Evolutionary conservation across 306 rosid species (phyloP).

Genomic region (Trifolium pratense): DNA sequence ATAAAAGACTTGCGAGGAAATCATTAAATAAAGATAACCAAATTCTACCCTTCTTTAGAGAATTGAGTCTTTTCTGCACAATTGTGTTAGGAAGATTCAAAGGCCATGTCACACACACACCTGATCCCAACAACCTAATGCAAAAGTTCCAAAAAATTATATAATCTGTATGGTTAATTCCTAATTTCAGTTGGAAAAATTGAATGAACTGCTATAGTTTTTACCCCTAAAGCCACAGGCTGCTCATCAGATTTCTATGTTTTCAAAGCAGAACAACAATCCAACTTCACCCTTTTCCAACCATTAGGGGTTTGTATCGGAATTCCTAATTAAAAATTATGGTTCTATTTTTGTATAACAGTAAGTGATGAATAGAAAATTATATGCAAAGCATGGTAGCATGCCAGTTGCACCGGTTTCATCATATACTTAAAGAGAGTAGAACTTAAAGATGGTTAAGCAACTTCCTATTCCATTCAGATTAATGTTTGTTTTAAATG

Average conservation of each 20-base stretch:
- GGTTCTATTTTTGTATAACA: not conserved
- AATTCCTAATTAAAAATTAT: not conserved
- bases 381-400: not conserved
- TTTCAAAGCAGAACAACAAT: not conserved
- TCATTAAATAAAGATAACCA: conserved; percentile 7
- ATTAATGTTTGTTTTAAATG: too few species aligned
- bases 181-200: not conserved
- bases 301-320: not conserved
- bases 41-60: not conserved
- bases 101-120: not conserved
- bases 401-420: not conserved
- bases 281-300: not conserved
- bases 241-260: not conserved
- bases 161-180: not conserved
- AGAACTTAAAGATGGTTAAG: too few species aligned
- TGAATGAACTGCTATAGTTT: not conserved
- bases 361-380: not conserved
- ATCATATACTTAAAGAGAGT: not conserved
- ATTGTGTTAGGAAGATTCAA: not conserved
- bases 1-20: not conserved
- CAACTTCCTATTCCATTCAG: too few species aligned
- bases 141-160: too few species aligned
- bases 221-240: not conserved
- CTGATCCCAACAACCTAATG: too few species aligned
- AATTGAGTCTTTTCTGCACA: not conserved